Conservation (phyloP, 495 filamentous ascomycete species). For the Penicillium robsamsonii region DNA sequence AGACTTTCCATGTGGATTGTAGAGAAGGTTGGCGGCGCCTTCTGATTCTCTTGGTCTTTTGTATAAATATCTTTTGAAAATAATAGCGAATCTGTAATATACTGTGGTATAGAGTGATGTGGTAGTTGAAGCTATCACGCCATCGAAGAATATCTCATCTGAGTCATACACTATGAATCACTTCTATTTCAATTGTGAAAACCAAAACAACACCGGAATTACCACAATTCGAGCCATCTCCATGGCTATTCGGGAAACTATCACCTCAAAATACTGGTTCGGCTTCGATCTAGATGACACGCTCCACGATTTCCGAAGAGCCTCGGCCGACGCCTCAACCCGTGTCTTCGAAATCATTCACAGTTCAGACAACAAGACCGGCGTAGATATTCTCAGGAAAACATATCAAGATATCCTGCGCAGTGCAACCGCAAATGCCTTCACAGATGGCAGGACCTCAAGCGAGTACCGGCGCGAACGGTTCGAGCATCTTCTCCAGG, state of each 20-base stretch:
- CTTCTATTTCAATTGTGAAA: background rate
- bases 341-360: constrained; percentile 25
- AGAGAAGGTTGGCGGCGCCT: constrained; percentile 64
- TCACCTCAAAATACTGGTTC: constrained; percentile 31
- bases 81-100: constrained; percentile 9
- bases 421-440: constrained; percentile 31
- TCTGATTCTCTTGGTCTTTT: constrained; percentile 40
- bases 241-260: constrained; percentile 1
- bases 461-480: constrained; percentile 37
- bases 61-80: constrained; percentile 11
- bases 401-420: constrained; percentile 30
- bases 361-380: background rate
- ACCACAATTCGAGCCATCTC: background rate
- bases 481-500: constrained; percentile 30
- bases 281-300: constrained; percentile 46
- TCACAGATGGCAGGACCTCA: constrained; percentile 37
- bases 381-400: constrained; percentile 16
- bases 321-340: constrained; percentile 28
- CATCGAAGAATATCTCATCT: background rate
- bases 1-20: constrained; percentile 90
- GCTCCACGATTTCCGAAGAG: constrained; percentile 40
- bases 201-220: background rate
- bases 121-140: constrained; percentile 2
- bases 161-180: constrained; percentile 1
- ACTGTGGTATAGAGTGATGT: background rate